Base-by-base conservation (phyloP, 495 filamentous ascomycete genomes). In the Acidomyces sp. region DNA sequence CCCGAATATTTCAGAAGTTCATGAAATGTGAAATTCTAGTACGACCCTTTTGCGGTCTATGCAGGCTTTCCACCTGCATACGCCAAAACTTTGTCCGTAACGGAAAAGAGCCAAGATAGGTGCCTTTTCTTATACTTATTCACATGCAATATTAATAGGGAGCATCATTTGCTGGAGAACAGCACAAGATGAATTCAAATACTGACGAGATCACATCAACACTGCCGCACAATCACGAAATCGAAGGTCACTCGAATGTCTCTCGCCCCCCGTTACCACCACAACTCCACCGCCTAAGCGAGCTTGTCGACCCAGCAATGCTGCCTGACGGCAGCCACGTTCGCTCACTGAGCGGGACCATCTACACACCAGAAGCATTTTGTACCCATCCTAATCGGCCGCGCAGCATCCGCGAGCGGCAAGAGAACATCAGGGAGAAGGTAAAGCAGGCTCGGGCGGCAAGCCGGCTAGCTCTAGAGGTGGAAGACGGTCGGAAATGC, bases 341-440 rank as follows among this genome's bases (percentile, higher is more conserved):
- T n/a, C 37, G 39, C 4, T 58, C 58, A 1, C 59, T 58, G 5
- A 53, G 47, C 13, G 59, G 59, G 4, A 48, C 51, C 20, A 34
- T 48, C 13, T 26, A 61, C 12, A 50, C 45, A 2, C 43, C 40
- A 12, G 43, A 56, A 13, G 41, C 48, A 20, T 60, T 45, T 26
- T 31, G 52, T 12, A 36, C 25, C 9, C 50, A 53, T 17, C 52
- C 52, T n/a, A 37, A 53, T 37, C 52, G 59, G 6, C 58, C 58
- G 21, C 30, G 53, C 20, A 56, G 56, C 22, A 48, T 62, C 30
- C 36, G 54, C 30, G 59, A 62, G 49, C 43, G 59, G 10, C 58
- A 60, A 45, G 45, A 52, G 42, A 40, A 41, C 35, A 55, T 59
- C 32, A 25, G 42, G 23, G 37, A 30, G 13, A 33, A 37, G 42